Percentiles rank a stretch among this genome's conserved stretches.
These are phyloP conservation scores for Ramalina intermedia DNA, from an alignment of 495 filamentous ascomycete genomes.

Conservation along the genomic window DNA sequence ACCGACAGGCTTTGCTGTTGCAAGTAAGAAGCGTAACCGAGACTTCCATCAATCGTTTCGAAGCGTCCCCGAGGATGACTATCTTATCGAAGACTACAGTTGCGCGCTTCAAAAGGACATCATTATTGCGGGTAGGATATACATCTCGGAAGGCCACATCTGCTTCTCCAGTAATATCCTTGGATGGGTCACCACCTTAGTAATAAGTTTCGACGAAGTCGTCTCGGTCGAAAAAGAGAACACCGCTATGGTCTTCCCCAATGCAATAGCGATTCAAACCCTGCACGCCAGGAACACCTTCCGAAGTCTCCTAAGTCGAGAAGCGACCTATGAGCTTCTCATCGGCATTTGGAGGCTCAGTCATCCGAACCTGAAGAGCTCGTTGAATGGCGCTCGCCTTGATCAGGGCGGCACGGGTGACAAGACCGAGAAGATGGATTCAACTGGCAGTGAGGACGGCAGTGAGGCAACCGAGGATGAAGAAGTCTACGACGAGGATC, in stretches of 20 bases:
- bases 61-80: slow-evolving; percentile 95
- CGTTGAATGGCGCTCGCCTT: slow-evolving; percentile 71
- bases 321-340: slow-evolving; percentile 93
- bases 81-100: slow-evolving; percentile 96
- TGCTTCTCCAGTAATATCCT: slow-evolving; percentile 99
- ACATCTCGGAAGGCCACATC: slow-evolving; percentile 92
- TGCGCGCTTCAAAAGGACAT: slow-evolving; percentile 94
- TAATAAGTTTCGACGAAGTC: slow-evolving; percentile 96
- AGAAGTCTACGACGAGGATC: slow-evolving; percentile 63
- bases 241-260: slow-evolving; percentile 91
- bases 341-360: slow-evolving; percentile 97
- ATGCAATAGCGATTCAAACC: slow-evolving; percentile 93
- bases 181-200: slow-evolving; percentile 90
- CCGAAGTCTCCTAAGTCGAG: slow-evolving; percentile 83
- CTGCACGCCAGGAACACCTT: slow-evolving; percentile 91
- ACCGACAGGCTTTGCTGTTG: slow-evolving; percentile 89
- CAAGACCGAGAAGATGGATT: slow-evolving; percentile 75
- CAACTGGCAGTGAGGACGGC: slow-evolving; percentile 36
- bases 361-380: slow-evolving; percentile 78
- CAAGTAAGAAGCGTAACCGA: slow-evolving; percentile 85
- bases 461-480: slow-evolving; percentile 44
- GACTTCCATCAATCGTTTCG: slow-evolving; percentile 91
- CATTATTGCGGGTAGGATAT: slow-evolving; percentile 81
- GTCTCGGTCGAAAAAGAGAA: slow-evolving; percentile 93
- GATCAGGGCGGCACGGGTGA: slow-evolving; percentile 68